A percentile compares a stretch with the other conserved stretches of the same genome.
phyloP scores from a whole-genome alignment of 2,329 filamentous ascomycete species.

The Sporothrix humicola region DNA sequence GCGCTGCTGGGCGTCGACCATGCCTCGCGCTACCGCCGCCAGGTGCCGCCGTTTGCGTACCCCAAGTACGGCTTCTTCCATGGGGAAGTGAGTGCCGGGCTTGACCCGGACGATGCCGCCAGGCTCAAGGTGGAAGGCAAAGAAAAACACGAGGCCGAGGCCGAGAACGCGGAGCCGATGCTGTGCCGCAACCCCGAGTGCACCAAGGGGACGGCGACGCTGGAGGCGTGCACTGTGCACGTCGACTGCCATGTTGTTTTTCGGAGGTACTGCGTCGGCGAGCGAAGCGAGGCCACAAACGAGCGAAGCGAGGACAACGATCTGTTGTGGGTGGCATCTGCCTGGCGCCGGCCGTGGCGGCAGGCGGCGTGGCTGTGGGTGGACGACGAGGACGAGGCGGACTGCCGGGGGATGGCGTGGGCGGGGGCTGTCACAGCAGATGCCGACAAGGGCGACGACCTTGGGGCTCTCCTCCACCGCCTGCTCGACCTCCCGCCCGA shows the following conservation, averaged over 20 bases:
- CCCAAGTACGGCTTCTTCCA: conserved; percentile 27
- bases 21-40: neutral
- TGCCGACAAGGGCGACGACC: neutral
- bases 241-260: conserved; percentile 21
- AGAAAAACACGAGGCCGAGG: neutral
- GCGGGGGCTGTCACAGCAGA: neutral
- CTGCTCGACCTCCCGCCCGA: conserved; percentile 18
- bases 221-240: conserved; percentile 28
- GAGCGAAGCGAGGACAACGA: neutral
- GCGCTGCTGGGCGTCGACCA: conserved; percentile 18
- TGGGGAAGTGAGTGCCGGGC: neutral
- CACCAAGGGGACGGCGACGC: neutral
- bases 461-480: neutral
- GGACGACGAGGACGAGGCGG: neutral
- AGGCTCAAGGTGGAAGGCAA: too few relatives aligned
- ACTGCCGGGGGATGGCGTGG: neutral
- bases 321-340: neutral
- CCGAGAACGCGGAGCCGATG: neutral
- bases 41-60: neutral
- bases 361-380: conserved; percentile 24
- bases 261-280: neutral
- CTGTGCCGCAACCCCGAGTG: conserved; percentile 25
- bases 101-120: neutral
- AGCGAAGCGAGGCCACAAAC: neutral
- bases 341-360: conserved; percentile 27